A percentile compares a stretch with the other conserved stretches of the same genome.
phyloP scores from a whole-genome alignment of 139 green algal species.

The Diplosphaera chodatii region DNA sequence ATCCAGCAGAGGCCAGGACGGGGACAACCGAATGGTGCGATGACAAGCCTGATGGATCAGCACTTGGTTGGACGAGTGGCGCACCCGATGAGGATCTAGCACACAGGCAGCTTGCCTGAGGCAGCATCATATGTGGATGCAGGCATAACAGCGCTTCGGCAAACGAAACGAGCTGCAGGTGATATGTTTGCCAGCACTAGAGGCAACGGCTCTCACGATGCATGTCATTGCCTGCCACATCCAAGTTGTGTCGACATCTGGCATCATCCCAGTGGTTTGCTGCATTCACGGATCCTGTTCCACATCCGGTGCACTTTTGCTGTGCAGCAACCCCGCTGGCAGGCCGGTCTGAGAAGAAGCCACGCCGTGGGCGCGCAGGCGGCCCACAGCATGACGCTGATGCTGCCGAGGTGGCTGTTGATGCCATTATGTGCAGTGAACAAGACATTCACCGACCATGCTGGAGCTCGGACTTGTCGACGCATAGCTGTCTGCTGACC shows the following conservation, averaged over 20 bases:
- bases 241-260: neutral
- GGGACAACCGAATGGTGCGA: too few relatives aligned
- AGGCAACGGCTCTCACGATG: neutral
- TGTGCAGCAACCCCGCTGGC: neutral
- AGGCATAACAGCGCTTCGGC: neutral
- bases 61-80: neutral
- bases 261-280: neutral
- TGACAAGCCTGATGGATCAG: neutral
- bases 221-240: neutral
- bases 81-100: neutral
- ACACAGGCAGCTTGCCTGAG: neutral
- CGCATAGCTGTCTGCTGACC: too few relatives aligned
- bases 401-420: neutral
- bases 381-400: too few relatives aligned
- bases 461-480: too few relatives aligned
- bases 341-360: neutral
- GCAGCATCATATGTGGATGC: neutral
- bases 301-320: neutral
- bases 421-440: neutral
- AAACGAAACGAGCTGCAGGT: neutral
- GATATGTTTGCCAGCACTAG: neutral
- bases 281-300: neutral
- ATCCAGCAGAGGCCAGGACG: too few relatives aligned
- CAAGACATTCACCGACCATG: too few relatives aligned
- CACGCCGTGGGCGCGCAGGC: too few relatives aligned